Base-by-base conservation (phyloP, 2,329 filamentous ascomycete species). In the Clathrospora elynae region DNA sequence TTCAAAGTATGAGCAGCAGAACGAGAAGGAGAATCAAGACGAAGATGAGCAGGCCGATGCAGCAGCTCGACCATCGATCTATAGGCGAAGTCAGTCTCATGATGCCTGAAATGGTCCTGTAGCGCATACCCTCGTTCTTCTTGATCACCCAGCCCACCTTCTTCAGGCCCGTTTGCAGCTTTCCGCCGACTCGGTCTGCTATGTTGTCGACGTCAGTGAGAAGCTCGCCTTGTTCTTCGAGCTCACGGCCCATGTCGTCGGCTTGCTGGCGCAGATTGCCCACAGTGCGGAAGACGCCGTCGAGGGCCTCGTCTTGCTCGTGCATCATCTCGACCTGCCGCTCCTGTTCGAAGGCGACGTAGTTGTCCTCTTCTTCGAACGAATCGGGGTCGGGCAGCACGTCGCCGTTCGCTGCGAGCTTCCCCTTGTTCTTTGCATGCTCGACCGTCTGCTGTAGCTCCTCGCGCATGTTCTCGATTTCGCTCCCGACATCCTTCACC, bases 151-250 rank as follows among this genome's bases (percentile, higher is more conserved):
- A 82, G 54, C 85, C 83, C 61, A 99, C 83, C 74, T 88, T 92
- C 73, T 88, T 86, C 76, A 97, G 83, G 13, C 93, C 93, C 42
- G 80, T 90, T 73, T 90, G 84, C 61, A 99, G 72, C 66, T 93
- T 85, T 1, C 89, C 88, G 10, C 89, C 88, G 1, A 99, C 90
- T 22, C 92, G 80, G 68, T 97, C 91, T 3, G 89, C 90, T 42
- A 95, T 77, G 19, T 78, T 81, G 71, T 97, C 92, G 26, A 95
- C 87, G 37, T 88, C 85, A 51, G 93, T 85, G 43, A 99, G 78
- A 81, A 97, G 86, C 70, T 90, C 88, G 14, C 80, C 81, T 77
- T 99, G 93, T 74, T 99, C 93, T 72, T 96, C 95, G 31, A 99
- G 77, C 75, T 99, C 93, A 43, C 92, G 79, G 1, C 93, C 92